Conservation (phyloP, 306 rosid genomes). For the Macrotyloma uniflorum region DNA sequence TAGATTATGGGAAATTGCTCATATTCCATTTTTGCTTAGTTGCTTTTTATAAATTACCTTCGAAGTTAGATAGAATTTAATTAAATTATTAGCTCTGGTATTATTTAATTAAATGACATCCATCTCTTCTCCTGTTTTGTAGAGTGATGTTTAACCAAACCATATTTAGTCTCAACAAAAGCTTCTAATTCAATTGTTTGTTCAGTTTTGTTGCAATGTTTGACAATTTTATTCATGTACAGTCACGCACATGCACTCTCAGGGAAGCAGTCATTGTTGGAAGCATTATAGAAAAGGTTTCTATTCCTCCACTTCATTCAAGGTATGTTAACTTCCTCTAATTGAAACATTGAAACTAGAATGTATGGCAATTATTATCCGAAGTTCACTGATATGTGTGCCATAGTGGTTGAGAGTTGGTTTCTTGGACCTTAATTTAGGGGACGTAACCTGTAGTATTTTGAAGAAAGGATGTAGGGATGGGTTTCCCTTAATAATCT, state of each 20-base stretch:
- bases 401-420: neutral
- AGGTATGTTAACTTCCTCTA: slow-evolving; percentile 55
- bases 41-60: no score
- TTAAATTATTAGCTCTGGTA: neutral
- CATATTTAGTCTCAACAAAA: neutral
- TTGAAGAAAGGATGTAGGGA: slow-evolving; percentile 6
- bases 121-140: neutral
- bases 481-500: neutral
- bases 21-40: no score
- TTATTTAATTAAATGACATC: neutral
- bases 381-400: neutral
- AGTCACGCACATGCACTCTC: slow-evolving; percentile 82
- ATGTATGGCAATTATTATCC: neutral
- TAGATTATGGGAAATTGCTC: neutral
- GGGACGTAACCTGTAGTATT: neutral
- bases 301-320: slow-evolving; percentile 94
- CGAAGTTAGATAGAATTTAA: neutral
- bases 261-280: slow-evolving; percentile 97
- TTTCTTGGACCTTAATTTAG: slow-evolving; percentile 6
- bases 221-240: slow-evolving; percentile 45
- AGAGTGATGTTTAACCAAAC: slow-evolving; percentile 8
- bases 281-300: slow-evolving; percentile 78
- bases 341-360: slow-evolving; percentile 9
- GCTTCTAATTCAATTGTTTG: neutral
- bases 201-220: neutral